Percentiles rank a stretch among this genome's conserved stretches.
phyloP scores from a whole-genome alignment of 257 asterid genomes.

The Lantana camara region DNA sequence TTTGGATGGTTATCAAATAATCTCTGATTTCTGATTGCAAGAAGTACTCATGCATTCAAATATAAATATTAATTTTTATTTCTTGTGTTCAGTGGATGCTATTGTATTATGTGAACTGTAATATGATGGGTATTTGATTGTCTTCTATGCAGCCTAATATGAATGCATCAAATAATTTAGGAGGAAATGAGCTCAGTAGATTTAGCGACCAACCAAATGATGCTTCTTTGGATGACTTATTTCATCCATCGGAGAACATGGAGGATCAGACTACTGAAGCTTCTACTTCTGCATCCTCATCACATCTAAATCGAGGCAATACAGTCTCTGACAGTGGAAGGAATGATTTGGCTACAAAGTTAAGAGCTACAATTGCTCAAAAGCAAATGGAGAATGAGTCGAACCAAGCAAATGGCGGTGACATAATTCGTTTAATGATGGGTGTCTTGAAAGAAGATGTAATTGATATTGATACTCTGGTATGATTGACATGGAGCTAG shows the following conservation, averaged over 20 bases:
- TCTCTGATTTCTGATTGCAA: not conserved
- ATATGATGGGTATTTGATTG: not conserved
- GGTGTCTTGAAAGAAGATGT: constrained; percentile 68
- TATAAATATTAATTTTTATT: not conserved
- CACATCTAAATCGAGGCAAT: constrained; percentile 38
- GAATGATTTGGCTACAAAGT: constrained; percentile 62
- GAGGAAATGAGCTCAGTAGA: constrained; percentile 58
- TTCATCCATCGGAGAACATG: constrained; percentile 54
- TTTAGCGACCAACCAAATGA: constrained; percentile 74
- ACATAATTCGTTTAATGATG: constrained; percentile 63
- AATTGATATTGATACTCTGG: constrained; percentile 60
- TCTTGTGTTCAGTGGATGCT: not conserved
- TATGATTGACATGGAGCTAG: constrained; percentile 29
- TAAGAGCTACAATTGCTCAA: constrained; percentile 68
- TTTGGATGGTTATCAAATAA: not conserved
- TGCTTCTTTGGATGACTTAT: constrained; percentile 68
- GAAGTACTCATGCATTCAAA: not conserved
- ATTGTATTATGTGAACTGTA: not conserved
- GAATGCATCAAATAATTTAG: constrained; percentile 39
- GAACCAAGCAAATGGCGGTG: constrained; percentile 47
- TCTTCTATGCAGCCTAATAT: constrained; percentile 35
- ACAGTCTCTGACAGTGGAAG: constrained; percentile 46
- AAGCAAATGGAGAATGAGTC: constrained; percentile 58
- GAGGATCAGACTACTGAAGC: constrained; percentile 46
- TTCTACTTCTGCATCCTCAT: constrained; percentile 57